Base-by-base conservation (phyloP, 2,329 filamentous ascomycete genomes). In the Decorospora gaudefroyi region DNA sequence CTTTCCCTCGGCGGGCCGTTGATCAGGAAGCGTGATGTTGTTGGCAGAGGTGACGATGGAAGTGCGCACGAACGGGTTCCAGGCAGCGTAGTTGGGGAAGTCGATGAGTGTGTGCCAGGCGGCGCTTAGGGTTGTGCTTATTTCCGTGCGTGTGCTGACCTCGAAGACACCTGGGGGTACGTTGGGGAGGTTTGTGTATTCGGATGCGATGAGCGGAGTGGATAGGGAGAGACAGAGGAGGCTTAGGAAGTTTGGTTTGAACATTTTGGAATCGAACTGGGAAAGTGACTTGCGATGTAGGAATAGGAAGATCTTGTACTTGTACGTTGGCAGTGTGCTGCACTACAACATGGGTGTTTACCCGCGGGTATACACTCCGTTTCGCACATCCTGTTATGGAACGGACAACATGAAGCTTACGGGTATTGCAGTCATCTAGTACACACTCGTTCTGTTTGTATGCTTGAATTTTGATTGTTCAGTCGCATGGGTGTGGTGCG, bases 21-120 rank as follows among this genome's bases (percentile, higher is more conserved):
- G 65, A 3, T 56, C 41, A 4, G 53, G 55, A 4, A 65, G 48
- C 0, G 58, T 59, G 6, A 55, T 17, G 37, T 60, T 59, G 10
- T 42, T 23, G 4, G 57, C 38, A 10, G 54, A 53, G 7, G 59
- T 42, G 16, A 61, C 57, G 35, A 61, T 47, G 3, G 62, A 54
- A 27, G 47, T 46, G 21, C 65, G 63, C 18, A 65, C 62, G 23
- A 67, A 68, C 3, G 63, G 65, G 29, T 68, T 68, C 64, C 64
- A 69, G 23, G 51, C 44, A 26, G 60, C 34, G 27, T 67, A 68
- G 10, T 34, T 25, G 15, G 61, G 42, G 26, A 67, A 65, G 33
- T 66, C 44, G 12, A 54, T 62, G 19, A 67, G 57, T 5, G 56
- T 49, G n/a, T 54, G 37, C 61, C 61, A 69, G 26, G 57, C 55